phyloP scores from a whole-genome alignment of 371 early-diverging fungal species.

The Circinella umbellata region DNA sequence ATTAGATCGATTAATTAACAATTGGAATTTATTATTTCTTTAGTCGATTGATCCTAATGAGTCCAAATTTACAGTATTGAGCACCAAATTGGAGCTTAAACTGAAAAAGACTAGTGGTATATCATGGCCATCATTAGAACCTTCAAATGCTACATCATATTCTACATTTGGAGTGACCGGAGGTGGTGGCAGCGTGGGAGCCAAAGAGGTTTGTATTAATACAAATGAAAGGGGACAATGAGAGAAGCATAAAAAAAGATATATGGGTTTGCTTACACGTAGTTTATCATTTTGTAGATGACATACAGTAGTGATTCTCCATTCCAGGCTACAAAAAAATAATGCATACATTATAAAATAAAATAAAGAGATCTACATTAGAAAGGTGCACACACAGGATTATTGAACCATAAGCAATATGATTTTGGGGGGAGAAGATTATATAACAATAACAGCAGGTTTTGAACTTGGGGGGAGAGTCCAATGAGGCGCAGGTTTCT shows the following conservation, averaged over 20 bases:
- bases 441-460: too few relatives aligned
- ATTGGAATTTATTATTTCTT: neutral
- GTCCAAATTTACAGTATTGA: slow-evolving; percentile 73
- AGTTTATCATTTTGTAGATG: slow-evolving; percentile 12
- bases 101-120: slow-evolving; percentile 86
- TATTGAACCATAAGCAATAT: slow-evolving; percentile 9
- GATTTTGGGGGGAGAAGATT: neutral
- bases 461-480: too few relatives aligned
- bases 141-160: slow-evolving; percentile 71
- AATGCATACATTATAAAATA: too few relatives aligned
- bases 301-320: slow-evolving; percentile 23
- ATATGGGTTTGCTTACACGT: neutral
- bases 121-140: slow-evolving; percentile 87
- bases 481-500: neutral
- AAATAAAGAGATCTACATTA: too few relatives aligned
- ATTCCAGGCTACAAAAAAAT: slow-evolving; percentile 8
- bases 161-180: slow-evolving; percentile 87
- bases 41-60: slow-evolving; percentile 71
- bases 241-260: neutral
- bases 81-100: slow-evolving; percentile 88
- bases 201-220: slow-evolving; percentile 53
- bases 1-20: neutral
- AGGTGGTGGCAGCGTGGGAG: slow-evolving; percentile 63
- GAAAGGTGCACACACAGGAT: too few relatives aligned
- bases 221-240: too few relatives aligned